Conservation (phyloP, 2,329 filamentous ascomycete species). For the Paracorniculantispora psalliotae region DNA sequence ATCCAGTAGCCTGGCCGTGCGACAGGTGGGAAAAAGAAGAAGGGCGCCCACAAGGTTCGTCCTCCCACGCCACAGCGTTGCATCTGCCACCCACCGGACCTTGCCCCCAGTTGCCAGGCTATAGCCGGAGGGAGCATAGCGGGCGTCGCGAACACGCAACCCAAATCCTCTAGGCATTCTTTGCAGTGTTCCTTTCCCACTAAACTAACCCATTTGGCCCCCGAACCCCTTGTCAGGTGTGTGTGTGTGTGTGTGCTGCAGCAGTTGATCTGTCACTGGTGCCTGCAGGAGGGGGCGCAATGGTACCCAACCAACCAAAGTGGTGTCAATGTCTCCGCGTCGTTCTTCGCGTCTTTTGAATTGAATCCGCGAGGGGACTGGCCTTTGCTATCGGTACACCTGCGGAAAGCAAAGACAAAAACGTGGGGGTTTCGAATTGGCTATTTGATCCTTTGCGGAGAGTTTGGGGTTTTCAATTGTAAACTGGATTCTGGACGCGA, state of each 20-base stretch:
- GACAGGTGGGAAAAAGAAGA: no score
- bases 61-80: constrained; percentile 1
- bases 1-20: background rate
- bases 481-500: no score
- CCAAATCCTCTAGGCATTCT: background rate
- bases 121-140: background rate
- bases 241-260: no score
- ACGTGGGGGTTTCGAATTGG: no score
- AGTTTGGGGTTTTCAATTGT: no score
- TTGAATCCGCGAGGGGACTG: no score
- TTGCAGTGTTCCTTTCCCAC: background rate
- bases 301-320: no score
- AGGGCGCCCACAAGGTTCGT: background rate
- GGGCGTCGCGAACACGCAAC: background rate
- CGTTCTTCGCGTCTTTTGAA: no score
- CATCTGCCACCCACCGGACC: background rate
- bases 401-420: no score
- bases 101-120: background rate
- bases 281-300: background rate
- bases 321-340: no score
- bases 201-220: background rate
- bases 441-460: no score
- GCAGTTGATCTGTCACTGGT: background rate
- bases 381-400: no score
- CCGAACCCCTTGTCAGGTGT: background rate